Percentiles rank a stretch among this genome's conserved stretches.
Conservation (phyloP, 176 grass and related monocot genomes). For the Eremochloa ophiuroides region DNA sequence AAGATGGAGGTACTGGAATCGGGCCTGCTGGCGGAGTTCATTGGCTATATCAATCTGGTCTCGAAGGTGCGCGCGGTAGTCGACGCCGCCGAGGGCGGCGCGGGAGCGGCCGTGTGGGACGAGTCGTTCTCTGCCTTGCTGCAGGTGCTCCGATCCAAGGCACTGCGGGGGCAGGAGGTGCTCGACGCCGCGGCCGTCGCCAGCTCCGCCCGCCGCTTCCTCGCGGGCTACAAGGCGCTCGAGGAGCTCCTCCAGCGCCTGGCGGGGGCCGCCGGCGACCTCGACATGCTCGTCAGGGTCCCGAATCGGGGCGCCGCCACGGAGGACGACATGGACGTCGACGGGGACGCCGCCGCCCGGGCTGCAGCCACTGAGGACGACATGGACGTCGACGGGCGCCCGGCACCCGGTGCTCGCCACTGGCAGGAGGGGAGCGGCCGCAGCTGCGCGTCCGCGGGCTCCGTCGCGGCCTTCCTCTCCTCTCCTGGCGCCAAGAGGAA, state of each 20-base stretch:
- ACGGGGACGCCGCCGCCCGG: no score
- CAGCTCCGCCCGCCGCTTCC: background rate
- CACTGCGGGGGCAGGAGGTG: background rate
- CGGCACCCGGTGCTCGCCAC: no score
- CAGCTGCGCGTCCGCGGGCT: background rate
- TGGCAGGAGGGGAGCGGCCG: background rate
- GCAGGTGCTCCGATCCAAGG: background rate
- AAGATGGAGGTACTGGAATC: background rate
- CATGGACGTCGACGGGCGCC: conserved; percentile 17
- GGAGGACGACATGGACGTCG: conserved; percentile 1
- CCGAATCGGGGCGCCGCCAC: background rate
- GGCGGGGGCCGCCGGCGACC: conserved; percentile 21
- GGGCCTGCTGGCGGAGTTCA: background rate
- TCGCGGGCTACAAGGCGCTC: background rate
- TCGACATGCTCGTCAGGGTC: conserved; percentile 12
- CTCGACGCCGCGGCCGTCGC: conserved; percentile 21
- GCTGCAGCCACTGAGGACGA: background rate
- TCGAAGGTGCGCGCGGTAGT: conserved; percentile 14
- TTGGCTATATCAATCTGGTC: background rate
- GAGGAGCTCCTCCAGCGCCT: conserved; percentile 35
- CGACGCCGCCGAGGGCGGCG: background rate
- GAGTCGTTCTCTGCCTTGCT: conserved; percentile 10
- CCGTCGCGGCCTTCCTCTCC: background rate
- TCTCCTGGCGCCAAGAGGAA: conserved; percentile 12
- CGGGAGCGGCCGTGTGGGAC: background rate